A percentile compares a stretch with the other conserved stretches of the same genome.
These are phyloP conservation scores for Sparassis latifolia DNA, from an alignment of 1,284 basidiomycete genomes.

Conservation along the genomic window DNA sequence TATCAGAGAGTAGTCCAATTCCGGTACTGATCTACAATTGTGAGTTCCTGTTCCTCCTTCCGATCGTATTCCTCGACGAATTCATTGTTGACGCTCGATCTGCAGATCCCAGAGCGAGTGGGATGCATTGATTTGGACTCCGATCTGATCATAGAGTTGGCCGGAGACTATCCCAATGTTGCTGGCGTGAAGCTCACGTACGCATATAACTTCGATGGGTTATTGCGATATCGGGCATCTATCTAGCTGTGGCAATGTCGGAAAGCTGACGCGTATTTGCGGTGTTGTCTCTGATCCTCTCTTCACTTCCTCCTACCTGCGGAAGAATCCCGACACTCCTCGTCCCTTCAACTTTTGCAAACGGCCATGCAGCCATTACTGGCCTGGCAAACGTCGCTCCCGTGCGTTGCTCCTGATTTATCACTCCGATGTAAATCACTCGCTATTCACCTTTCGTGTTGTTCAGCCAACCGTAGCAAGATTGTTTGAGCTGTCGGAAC, in stretches of 20 bases:
- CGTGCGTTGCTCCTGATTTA: conserved; percentile 33
- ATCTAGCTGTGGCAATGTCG: conserved; percentile 76
- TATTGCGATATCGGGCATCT: neutral
- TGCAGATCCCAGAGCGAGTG: conserved; percentile 70
- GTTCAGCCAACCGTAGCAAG: conserved; percentile 50
- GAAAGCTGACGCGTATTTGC: conserved; percentile 80
- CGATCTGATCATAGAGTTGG: conserved; percentile 75
- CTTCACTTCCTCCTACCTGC: conserved; percentile 53
- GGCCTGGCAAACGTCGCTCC: conserved; percentile 78
- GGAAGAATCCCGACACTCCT: conserved; percentile 59
- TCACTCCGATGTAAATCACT: conserved; percentile 2
- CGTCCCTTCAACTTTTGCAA: conserved; percentile 60
- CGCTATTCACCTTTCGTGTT: conserved; percentile 6
- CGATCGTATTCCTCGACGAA: too few species aligned
- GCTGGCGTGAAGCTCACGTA: conserved; percentile 84
- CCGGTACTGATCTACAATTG: conserved; percentile 92
- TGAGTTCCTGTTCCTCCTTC: conserved; percentile 28
- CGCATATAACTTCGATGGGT: conserved; percentile 21
- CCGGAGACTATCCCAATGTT: conserved; percentile 59
- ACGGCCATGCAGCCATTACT: conserved; percentile 77
- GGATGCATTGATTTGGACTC: conserved; percentile 82
- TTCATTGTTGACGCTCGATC: conserved; percentile 1
- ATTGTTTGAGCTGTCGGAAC: conserved; percentile 58
- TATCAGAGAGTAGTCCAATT: conserved; percentile 73
- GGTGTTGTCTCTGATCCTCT: conserved; percentile 50